phyloP scores from a whole-genome alignment of 2,329 filamentous ascomycete genomes.

The Mycogone perniciosa region DNA sequence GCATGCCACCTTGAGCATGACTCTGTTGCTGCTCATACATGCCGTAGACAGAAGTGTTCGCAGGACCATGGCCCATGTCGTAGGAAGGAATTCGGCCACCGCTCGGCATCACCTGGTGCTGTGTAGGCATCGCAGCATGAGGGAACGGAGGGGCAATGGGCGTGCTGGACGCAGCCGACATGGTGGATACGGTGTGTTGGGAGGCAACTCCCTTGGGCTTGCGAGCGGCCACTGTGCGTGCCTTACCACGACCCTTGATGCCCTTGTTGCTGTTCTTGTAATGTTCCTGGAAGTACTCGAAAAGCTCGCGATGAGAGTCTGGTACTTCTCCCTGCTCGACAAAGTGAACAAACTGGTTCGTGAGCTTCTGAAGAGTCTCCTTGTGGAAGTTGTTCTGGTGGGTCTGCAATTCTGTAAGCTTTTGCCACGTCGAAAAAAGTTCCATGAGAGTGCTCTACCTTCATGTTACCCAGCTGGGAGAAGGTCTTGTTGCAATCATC shows the following conservation, averaged over 20 bases:
- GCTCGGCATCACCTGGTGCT: slow-evolving; percentile 24
- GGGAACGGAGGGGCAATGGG: slow-evolving; percentile 18
- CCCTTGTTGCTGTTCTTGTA: slow-evolving; percentile 99
- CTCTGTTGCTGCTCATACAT: slow-evolving; percentile 43
- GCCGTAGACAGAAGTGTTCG: slow-evolving; percentile 31
- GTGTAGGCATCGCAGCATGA: slow-evolving; percentile 23
- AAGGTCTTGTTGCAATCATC: slow-evolving; percentile 84
- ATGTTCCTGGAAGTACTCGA: slow-evolving; percentile 76
- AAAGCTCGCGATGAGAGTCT: slow-evolving; percentile 65
- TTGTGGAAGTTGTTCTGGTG: slow-evolving; percentile 94
- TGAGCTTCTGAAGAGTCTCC: slow-evolving; percentile 63
- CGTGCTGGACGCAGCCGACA: slow-evolving; percentile 14
- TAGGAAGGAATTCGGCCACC: slow-evolving; percentile 26
- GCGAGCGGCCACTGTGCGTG: slow-evolving; percentile 53
- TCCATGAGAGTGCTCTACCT: slow-evolving; percentile 46
- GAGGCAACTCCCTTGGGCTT: slow-evolving; percentile 24
- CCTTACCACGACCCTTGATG: slow-evolving; percentile 91
- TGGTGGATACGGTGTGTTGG: slow-evolving; percentile 13
- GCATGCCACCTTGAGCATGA: slow-evolving; percentile 23
- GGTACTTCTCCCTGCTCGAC: slow-evolving; percentile 52
- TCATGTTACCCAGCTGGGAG: slow-evolving; percentile 85
- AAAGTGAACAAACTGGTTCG: slow-evolving; percentile 60
- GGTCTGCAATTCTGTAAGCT: slow-evolving; percentile 44
- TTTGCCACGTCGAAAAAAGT: background rate
- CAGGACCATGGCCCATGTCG: slow-evolving; percentile 25